phyloP scores from a whole-genome alignment of 1,139 yeast species.

The Pichia sp. region DNA sequence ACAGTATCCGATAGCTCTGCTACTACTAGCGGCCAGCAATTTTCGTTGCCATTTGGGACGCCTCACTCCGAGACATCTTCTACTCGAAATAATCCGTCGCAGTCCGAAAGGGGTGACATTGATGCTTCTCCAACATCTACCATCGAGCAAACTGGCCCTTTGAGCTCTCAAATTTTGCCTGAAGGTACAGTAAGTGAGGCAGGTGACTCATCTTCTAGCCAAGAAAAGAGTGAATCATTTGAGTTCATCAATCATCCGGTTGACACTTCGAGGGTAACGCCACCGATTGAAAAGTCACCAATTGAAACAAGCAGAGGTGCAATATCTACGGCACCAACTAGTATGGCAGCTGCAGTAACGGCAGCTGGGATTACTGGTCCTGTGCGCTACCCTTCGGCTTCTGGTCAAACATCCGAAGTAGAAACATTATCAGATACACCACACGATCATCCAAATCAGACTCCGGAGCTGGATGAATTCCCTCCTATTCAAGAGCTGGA shows the following conservation, averaged over 20 bases:
- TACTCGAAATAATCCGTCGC: constrained; percentile 87
- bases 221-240: constrained; percentile 42
- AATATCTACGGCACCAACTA: not conserved
- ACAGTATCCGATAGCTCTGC: not conserved
- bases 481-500: constrained; percentile 19
- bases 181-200: constrained; percentile 24
- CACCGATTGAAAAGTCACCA: not conserved
- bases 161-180: constrained; percentile 30
- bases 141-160: constrained; percentile 28
- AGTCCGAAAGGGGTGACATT: constrained; percentile 78
- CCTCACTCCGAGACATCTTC: constrained; percentile 86
- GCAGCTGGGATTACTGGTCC: not conserved
- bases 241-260: constrained; percentile 51
- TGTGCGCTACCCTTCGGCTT: not conserved
- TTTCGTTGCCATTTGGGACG: constrained; percentile 49
- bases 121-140: constrained; percentile 42
- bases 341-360: constrained; percentile 3
- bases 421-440: constrained; percentile 11
- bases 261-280: not conserved
- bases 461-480: constrained; percentile 13
- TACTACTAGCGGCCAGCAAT: constrained; percentile 26
- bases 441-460: constrained; percentile 1
- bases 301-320: not conserved
- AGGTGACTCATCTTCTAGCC: constrained; percentile 5
- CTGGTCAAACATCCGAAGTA: constrained; percentile 2